Base-by-base conservation (phyloP, 371 early-diverging fungal species). In the Mucor saturninus region DNA sequence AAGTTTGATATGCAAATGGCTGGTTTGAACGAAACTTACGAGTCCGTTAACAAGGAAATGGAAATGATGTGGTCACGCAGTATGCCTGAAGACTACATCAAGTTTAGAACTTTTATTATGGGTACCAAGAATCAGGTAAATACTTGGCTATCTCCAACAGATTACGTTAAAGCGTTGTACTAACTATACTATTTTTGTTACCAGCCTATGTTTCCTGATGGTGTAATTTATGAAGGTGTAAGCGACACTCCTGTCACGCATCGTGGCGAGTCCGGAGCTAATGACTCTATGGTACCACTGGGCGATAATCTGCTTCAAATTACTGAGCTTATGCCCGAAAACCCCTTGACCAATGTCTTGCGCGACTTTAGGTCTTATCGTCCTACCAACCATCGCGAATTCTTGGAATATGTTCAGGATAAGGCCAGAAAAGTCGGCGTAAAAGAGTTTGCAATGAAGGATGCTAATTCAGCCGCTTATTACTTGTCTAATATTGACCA, bases 31-130 rank as follows among this genome's bases (percentile, higher is more conserved):
- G 76, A 72, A 5, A 86, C 89, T 2, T 85, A 92, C 68, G 74
- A 76, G 14, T 65, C 65, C 32, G 87, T 94, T 62, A 95, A 94
- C 72, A 70, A 66, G 30, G 85, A 85, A 54, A 88, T 95, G 91
- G 90, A 93, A 46, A 86, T 83, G 56, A 94, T 95, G 87, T 91
- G 93, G 91, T 76, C 78, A 37, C 83, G 86, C 39, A 84, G 85
- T 49, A 62, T 83, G 43, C 86, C 93, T n/a, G 80, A 74, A 1
- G 92, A 90, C 61, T 94, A 95, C 60, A 72, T 84, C 54, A 86
- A 90, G 68, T 95, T 93, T 81, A 82, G 95, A 29, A 94, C 95
- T 0, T 95, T 93, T 71, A 93, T 95, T 68, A 91, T 92, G 89
- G 95, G 95, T 3, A 90, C 89, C 57, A 92, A 92, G 76, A 86